Base-by-base conservation (phyloP, 2,329 filamentous ascomycete species). In the Myriosclerotinia duriaeana region DNA sequence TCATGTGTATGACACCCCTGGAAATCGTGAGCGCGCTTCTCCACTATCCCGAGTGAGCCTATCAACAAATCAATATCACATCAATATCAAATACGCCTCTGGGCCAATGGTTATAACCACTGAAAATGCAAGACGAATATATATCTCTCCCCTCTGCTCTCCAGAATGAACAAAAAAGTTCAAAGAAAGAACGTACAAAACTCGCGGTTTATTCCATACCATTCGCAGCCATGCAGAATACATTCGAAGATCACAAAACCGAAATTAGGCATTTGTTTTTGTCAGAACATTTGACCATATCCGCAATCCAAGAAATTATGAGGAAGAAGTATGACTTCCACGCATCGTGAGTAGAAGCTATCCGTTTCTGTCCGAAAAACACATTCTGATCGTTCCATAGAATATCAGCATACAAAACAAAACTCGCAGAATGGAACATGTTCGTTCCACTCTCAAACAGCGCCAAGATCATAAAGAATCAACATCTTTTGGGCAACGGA, bases 241-340 rank as follows among this genome's bases (percentile, higher is more conserved):
- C 64, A 53, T 61, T 65, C 48, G 64, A 65, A 42, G 30, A 40
- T 34, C 55, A 65, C 26, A 65, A 65, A 22, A 42, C 22, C 20
- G 64, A 65, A 36, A 65, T 65, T n/a, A 65, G 38, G 14, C 46
- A 60, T 40, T 44, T 65, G 46, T 60, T 61, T 48, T 36, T 65
- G 40, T 60, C 64, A 7, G 54, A 61, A 34, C 36, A 60, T 20
- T 38, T 65, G 17, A 40, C 64, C 26, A n/a, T 65, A 15, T 36
- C 64, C 36, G 48, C 64, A 44, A 53, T 65, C n/a, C 64, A 65
- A 30, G 64, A 65, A 40, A 65, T 61, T n/a, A 65, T 65, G 64
- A 44, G 46, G 46, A 65, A 65, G 55, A 65, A 61, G 36, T 42
- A 65, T 26, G 48, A 40, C 44, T 53, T 65, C 46, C 44, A 30